phyloP scores from a whole-genome alignment of 768 basidiomycete genomes.

The Omphalotus guepiniiformis region DNA sequence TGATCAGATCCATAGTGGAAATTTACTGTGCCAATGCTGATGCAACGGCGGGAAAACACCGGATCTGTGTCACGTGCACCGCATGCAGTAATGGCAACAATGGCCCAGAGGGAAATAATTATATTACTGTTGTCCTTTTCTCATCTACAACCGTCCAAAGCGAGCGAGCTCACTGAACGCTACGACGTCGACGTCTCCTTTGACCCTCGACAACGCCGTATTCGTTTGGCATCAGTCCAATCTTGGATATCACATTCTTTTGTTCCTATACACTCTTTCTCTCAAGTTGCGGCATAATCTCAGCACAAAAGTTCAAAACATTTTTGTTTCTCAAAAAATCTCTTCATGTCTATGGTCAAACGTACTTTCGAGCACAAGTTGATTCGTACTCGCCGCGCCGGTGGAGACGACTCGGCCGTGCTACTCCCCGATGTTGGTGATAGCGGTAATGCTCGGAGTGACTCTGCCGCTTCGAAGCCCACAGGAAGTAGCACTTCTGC shows the following conservation, averaged over 20 bases:
- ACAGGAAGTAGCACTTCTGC: not conserved
- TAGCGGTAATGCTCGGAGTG: not conserved
- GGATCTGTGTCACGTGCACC: too few relatives aligned
- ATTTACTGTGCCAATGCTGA: too few relatives aligned
- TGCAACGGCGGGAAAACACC: too few relatives aligned
- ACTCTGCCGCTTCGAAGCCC: not conserved
- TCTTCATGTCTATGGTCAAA: constrained; percentile 7
- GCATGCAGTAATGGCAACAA: too few relatives aligned
- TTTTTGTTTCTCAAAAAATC: too few relatives aligned
- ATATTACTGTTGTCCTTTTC: constrained; percentile 1
- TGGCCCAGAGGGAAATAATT: too few relatives aligned
- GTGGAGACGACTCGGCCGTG: not conserved
- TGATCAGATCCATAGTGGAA: too few relatives aligned
- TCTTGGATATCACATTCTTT: constrained; percentile 5
- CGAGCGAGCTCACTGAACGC: not conserved
- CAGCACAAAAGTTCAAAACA: not conserved
- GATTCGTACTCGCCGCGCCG: not conserved
- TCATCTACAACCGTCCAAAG: not conserved
- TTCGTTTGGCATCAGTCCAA: not conserved
- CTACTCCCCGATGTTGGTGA: not conserved
- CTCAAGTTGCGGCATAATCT: not conserved
- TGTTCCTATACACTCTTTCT: constrained; percentile 6
- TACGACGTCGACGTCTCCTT: not conserved
- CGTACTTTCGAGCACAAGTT: not conserved
- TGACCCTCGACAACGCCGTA: too few relatives aligned